Conservation (phyloP, 495 filamentous ascomycete species). For the Halenospora varia region DNA sequence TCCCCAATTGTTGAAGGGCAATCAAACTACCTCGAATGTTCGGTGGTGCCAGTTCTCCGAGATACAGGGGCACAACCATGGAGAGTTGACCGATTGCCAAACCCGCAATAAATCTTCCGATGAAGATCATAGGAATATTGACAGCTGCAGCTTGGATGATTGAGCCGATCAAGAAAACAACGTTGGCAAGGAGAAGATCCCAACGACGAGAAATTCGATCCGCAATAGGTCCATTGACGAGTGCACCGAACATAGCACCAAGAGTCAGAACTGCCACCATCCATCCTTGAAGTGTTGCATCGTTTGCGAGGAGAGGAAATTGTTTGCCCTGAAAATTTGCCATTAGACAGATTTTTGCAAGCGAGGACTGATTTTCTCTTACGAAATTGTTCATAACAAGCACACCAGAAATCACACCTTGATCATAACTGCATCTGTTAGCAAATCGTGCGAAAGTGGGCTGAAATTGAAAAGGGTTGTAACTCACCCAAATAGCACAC, state of each 20-base stretch:
- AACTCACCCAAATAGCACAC: conserved; percentile 11
- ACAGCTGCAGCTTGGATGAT: conserved; percentile 66
- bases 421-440: conserved; percentile 34
- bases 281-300: neutral
- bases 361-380: no score
- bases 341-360: no score
- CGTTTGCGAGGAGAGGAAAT: neutral
- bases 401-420: conserved; percentile 51
- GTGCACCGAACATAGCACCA: conserved; percentile 22
- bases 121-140: conserved; percentile 68
- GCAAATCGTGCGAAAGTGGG: neutral
- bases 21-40: conserved; percentile 68
- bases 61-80: conserved; percentile 73
- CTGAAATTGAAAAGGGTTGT: no score
- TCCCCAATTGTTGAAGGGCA: conserved; percentile 69
- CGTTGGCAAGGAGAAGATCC: neutral
- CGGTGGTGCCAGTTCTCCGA: conserved; percentile 65
- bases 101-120: conserved; percentile 73
- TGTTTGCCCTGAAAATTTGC: neutral
- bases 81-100: conserved; percentile 70
- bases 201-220: conserved; percentile 7
- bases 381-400: conserved; percentile 17
- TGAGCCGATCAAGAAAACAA: conserved; percentile 45
- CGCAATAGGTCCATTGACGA: conserved; percentile 26
- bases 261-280: neutral